Conservation (phyloP, 306 rosid species). For the Sophora flavescens region DNA sequence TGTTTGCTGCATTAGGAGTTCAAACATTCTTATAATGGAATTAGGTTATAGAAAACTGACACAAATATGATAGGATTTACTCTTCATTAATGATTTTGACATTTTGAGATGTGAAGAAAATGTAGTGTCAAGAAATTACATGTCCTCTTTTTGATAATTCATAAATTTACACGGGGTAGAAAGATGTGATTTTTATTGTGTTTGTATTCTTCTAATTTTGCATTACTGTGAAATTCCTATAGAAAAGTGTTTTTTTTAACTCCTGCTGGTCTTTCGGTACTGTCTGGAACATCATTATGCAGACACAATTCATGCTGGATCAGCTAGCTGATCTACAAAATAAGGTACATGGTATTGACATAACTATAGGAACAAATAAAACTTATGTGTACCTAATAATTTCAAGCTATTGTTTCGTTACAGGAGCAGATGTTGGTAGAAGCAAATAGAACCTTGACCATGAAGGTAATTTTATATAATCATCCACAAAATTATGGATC, state of each 20-base stretch:
- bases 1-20: too few species aligned
- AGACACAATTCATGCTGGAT: constrained; percentile 97
- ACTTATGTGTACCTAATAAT: constrained; percentile 23
- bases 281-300: constrained; percentile 48
- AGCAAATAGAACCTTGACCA: constrained; percentile 78
- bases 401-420: constrained; percentile 27
- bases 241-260: neutral
- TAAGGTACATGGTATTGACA: constrained; percentile 59
- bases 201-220: neutral
- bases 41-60: too few species aligned
- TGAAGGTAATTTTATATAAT: constrained; percentile 60
- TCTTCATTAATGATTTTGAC: too few species aligned
- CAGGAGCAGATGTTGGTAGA: constrained; percentile 87
- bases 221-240: neutral
- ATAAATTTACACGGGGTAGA: neutral
- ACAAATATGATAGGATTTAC: too few species aligned
- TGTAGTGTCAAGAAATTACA: too few species aligned
- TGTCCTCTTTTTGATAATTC: too few species aligned
- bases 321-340: constrained; percentile 89
- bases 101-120: too few species aligned
- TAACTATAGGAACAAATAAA: neutral
- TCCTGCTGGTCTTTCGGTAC: neutral
- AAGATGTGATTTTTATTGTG: neutral
- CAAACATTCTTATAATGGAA: too few species aligned
- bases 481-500: neutral